These are phyloP conservation scores for Agrostemma githago DNA, from an alignment of 148 eudicot genomes.

Conservation along the genomic window DNA sequence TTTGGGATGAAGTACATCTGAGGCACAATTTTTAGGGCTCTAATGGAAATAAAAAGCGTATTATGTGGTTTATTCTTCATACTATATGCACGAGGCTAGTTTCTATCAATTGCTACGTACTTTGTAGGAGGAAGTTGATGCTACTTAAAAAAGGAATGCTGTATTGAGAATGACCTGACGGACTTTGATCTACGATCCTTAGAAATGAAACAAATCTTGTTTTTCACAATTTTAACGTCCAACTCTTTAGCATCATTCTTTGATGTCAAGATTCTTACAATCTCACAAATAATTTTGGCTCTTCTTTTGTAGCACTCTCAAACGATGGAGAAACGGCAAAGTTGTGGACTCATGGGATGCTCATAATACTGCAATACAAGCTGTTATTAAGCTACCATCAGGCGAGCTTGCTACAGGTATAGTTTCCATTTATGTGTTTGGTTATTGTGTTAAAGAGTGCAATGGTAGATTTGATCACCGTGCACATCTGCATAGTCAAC, in stretches of 20 bases:
- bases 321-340: conserved; percentile 81
- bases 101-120: not conserved
- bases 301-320: conserved; percentile 54
- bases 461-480: not conserved
- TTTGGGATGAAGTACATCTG: too few species aligned
- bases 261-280: not conserved
- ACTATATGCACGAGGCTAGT: not conserved
- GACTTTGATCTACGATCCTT: not conserved
- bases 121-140: not conserved
- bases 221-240: not conserved
- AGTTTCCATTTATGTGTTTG: not conserved
- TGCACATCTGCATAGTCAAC: not conserved
- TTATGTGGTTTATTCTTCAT: not conserved
- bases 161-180: not conserved
- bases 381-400: conserved; percentile 66
- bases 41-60: too few species aligned
- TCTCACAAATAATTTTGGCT: not conserved
- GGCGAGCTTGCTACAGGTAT: conserved; percentile 92
- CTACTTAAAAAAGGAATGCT: not conserved
- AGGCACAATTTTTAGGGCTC: too few species aligned
- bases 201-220: too few species aligned
- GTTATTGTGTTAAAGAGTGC: conserved; percentile 6
- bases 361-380: conserved; percentile 79
- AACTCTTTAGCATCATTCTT: not conserved
- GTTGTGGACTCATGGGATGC: conserved; percentile 69